A percentile compares a stretch with the other conserved stretches of the same genome.
Conservation (phyloP, 192 early-diverging fungal genomes). For the Coemansia sp. region DNA sequence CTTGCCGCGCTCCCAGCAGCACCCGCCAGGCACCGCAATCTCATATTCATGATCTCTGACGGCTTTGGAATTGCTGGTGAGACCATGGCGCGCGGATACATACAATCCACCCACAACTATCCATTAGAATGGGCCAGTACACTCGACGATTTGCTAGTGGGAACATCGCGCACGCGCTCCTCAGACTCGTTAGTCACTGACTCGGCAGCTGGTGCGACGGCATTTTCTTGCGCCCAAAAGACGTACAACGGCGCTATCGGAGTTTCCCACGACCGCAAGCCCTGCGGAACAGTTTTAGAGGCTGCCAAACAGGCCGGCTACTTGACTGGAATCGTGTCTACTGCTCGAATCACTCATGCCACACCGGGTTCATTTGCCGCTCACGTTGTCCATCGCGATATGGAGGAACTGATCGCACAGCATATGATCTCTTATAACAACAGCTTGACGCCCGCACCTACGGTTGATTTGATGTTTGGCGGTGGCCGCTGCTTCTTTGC, state of each 20-base stretch:
- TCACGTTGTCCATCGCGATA: conserved; percentile 53
- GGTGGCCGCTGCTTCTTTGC: conserved; percentile 56
- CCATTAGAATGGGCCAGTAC: conserved; percentile 27
- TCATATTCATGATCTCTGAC: conserved; percentile 65
- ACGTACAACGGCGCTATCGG: conserved; percentile 60
- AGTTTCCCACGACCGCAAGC: conserved; percentile 32
- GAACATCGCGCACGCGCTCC: conserved; percentile 55
- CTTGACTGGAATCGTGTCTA: conserved; percentile 58
- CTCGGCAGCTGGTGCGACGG: conserved; percentile 64
- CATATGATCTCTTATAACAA: conserved; percentile 53
- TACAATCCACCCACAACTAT: conserved; percentile 1
- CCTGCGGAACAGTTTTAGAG: conserved; percentile 63
- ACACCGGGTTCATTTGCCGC: conserved; percentile 62
- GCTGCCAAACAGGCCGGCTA: conserved; percentile 55
- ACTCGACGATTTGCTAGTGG: conserved; percentile 55
- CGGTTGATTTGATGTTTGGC: conserved; percentile 58
- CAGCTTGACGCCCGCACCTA: conserved; percentile 3
- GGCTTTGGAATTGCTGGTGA: conserved; percentile 63
- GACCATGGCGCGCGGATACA: conserved; percentile 55
- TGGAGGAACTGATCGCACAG: conserved; percentile 57
- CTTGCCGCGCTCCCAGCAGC: neutral
- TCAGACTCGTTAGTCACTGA: conserved; percentile 57
- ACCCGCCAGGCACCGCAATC: conserved; percentile 29
- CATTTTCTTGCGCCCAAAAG: conserved; percentile 56
- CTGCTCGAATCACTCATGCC: conserved; percentile 62